phyloP scores from a whole-genome alignment of 73 alveolate species.

The Symbiodinium natans region DNA sequence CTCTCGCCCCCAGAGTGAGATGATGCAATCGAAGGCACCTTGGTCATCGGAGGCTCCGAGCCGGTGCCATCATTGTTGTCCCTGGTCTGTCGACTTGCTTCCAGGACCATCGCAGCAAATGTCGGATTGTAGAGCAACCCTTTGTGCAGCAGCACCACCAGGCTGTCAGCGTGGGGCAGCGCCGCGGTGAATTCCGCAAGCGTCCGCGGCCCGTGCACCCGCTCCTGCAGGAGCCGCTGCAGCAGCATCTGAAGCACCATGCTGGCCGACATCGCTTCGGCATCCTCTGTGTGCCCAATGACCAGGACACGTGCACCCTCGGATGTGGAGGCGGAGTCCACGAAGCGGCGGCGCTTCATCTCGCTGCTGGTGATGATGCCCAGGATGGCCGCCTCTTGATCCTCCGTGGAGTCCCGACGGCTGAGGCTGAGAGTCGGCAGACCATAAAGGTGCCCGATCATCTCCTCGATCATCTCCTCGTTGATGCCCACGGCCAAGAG shows the following conservation, averaged over 20 bases:
- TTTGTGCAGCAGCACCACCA: background rate
- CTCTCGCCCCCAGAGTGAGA: background rate
- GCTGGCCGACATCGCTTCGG: background rate
- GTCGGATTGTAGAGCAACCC: background rate
- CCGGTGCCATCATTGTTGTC: background rate
- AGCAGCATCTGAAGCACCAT: background rate
- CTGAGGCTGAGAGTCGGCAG: background rate
- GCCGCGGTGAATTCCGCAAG: background rate
- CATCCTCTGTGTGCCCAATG: no score
- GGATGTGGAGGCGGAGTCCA: constrained; percentile 20
- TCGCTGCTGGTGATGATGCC: background rate
- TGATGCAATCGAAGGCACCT: background rate
- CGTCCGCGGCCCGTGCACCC: background rate
- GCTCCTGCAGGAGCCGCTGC: background rate
- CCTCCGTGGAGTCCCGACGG: background rate
- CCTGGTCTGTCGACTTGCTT: background rate
- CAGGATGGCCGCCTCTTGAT: background rate
- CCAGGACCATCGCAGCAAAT: background rate
- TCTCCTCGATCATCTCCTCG: background rate
- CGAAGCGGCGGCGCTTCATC: constrained; percentile 54
- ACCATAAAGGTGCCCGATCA: background rate
- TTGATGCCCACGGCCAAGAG: constrained; percentile 67
- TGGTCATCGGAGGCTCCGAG: background rate
- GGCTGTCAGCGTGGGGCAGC: background rate
- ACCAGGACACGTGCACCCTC: background rate